Evolutionary conservation across 2,329 filamentous ascomycete genomes (phyloP), one percentile per base, ranked within the genome.

Genomic region (Penicillium fuscoglaucum): DNA sequence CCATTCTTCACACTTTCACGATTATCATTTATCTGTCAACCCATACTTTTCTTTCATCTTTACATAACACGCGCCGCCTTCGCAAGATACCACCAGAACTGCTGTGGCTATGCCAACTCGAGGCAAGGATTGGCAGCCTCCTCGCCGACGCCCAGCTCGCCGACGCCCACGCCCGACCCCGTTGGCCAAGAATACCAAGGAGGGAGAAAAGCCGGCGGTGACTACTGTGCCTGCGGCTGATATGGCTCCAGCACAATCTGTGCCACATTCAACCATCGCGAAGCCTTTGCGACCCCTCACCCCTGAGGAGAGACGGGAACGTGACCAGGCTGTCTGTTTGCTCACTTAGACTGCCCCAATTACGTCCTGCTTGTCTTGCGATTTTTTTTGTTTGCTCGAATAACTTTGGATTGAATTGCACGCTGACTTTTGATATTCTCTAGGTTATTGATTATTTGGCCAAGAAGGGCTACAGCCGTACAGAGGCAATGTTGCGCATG

Each of bases 401-500:
- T 37, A 52, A n/a, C 21, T 24, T 28, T 2, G 2, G 7, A 21
- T 55, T 43, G 21, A 39, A 21, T n/a, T 17, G 6, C 21, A 50
- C 44, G 29, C 44, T 57, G 26, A 60, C 39, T 3, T 43, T 58
- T n/a, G 49, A 55, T 62, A 17, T 29, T 33, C 45, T 37, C 37
- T 69, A 90, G 87, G 88, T 99, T 4, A 93, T 96, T 9, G 95
- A 99, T 68, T 99, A 99, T 74, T 82, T 99, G 1, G 86, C 92
- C 2, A 99, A 99, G 75, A 93, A 97, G 66, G 95, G 95, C 0
- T 99, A 97, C 76, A 92, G 88, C 54, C 85, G 90, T 26, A 98
- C 95, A 0, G 95, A 99, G 75, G 90, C 93, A 21, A 90, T 95
- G 72, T 90, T 99, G 53, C 87, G 95, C 44, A 89, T 91, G 74